These are phyloP conservation scores for Aspergillus neotritici DNA, from an alignment of 2,329 filamentous ascomycete genomes.

Conservation along the genomic window DNA sequence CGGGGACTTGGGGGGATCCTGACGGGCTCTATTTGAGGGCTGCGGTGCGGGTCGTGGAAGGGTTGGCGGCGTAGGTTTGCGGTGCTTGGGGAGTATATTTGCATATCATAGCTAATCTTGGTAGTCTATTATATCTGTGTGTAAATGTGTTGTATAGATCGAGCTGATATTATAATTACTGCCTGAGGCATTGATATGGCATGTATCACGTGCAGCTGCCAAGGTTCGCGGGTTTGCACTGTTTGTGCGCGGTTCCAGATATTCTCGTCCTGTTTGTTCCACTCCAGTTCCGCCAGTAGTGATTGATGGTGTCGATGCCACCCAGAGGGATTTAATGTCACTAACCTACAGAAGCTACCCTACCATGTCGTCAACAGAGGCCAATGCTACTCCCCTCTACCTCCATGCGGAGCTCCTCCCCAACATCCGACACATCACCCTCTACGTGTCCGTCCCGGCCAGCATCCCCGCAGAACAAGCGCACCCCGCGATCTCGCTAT, in stretches of 20 bases:
- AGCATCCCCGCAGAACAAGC: conserved; percentile 6
- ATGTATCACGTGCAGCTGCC: background rate
- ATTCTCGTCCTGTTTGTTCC: too few species aligned
- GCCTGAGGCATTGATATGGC: background rate
- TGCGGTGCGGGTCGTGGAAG: conserved; percentile 45
- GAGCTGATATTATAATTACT: background rate
- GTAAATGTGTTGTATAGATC: background rate
- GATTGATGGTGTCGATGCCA: too few species aligned
- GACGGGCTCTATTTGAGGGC: conserved; percentile 46
- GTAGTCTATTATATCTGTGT: too few species aligned
- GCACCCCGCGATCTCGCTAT: conserved; percentile 24
- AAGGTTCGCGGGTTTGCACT: too few species aligned
- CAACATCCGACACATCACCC: conserved; percentile 55
- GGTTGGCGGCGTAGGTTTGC: conserved; percentile 27
- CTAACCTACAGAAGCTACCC: background rate
- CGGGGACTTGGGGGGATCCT: conserved; percentile 40
- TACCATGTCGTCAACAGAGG: background rate
- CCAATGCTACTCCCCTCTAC: conserved; percentile 20
- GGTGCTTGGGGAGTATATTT: too few species aligned
- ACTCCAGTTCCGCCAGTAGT: too few species aligned
- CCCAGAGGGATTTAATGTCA: background rate
- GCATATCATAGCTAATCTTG: background rate
- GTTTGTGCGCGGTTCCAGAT: too few species aligned
- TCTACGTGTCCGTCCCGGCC: conserved; percentile 48
- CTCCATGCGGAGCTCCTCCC: conserved; percentile 58